Base-by-base conservation (phyloP, 345 rosid genomes). In the Punica granatum region DNA sequence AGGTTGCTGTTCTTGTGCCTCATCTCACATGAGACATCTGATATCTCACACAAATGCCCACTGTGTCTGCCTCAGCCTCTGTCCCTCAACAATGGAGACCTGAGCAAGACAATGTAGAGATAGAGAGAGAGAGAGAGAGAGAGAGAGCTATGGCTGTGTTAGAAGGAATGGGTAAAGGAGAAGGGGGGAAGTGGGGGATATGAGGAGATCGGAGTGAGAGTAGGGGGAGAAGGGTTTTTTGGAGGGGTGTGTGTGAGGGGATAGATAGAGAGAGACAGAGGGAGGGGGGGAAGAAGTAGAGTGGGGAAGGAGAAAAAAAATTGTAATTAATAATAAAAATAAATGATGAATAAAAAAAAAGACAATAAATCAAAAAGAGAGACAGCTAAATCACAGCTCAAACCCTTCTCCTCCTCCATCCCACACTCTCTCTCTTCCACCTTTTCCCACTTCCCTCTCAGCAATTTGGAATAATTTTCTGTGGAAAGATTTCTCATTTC, bases 331-430 rank as follows among this genome's bases (percentile, higher is more conserved):
- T n/a, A n/a, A n/a, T n/a, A n/a, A n/a, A n/a, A n/a, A n/a, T 5
- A 13, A 37, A 7, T 13, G 42, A 37, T 1, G 11, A 19, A 16
- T 48, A 48, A 48, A 48, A 18, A 48, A 18, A 2, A 48, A 48
- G 18, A 9, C 7, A 48, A 48, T 19, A n/a, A n/a, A n/a, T n/a
- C n/a, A n/a, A 12, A 56, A 64, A 32, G 59, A 72, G 63, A 67
- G 90, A 86, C 94, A 89, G 88, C 98, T 87, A 86, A 73, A 86
- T 71, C 90, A 92, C 96, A 89, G 94, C 98, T 87, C 93, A 85
- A 85, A 74, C 46, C 81, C 87, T 82, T 79, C 83, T 84, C 71
- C n/a, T n/a, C n/a, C n/a, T n/a, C n/a, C n/a, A n/a, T n/a, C n/a
- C n/a, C 71, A 76, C 67, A 77, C 86, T 75, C 76, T 78, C 82